These are phyloP conservation scores for Xanthoparmelia taractica DNA, from an alignment of 495 filamentous ascomycete genomes.

Conservation along the genomic window DNA sequence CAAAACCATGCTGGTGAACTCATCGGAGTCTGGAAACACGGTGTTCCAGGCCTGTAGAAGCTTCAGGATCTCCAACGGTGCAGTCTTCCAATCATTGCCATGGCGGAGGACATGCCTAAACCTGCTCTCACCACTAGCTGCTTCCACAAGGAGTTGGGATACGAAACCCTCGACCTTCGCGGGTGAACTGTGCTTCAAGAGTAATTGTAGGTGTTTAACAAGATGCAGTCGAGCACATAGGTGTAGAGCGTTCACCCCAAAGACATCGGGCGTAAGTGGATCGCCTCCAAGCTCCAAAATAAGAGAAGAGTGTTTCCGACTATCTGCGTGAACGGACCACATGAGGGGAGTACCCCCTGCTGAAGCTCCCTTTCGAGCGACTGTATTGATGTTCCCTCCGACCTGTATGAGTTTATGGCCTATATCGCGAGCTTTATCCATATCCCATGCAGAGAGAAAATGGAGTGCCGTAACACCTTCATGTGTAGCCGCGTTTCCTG, in stretches of 20 bases:
- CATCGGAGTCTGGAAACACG: slow-evolving; percentile 16
- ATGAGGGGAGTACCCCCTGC: slow-evolving; percentile 30
- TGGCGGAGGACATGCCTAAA: slow-evolving; percentile 26
- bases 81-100: slow-evolving; percentile 19
- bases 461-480: slow-evolving; percentile 25
- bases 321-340: slow-evolving; percentile 25
- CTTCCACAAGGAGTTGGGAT: slow-evolving; percentile 15
- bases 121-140: slow-evolving; percentile 23
- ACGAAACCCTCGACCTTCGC: slow-evolving; percentile 18
- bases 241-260: slow-evolving; percentile 24
- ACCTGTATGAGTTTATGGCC: slow-evolving; percentile 24
- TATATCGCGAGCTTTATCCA: slow-evolving; percentile 15
- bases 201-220: slow-evolving; percentile 18
- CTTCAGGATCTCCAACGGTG: slow-evolving; percentile 17
- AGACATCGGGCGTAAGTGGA: slow-evolving; percentile 12
- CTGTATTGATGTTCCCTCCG: slow-evolving; percentile 29
- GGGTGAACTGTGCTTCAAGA: slow-evolving; percentile 23
- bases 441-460: slow-evolving; percentile 25
- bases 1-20: slow-evolving; percentile 18
- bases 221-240: slow-evolving; percentile 24
- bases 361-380: slow-evolving; percentile 20
- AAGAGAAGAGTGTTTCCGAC: slow-evolving; percentile 21
- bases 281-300: slow-evolving; percentile 25
- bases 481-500: too few species aligned
- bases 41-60: slow-evolving; percentile 22